Percentiles rank a stretch among this genome's conserved stretches.
These are phyloP conservation scores for Balakata baccata DNA, from an alignment of 345 rosid species.

Conservation along the genomic window DNA sequence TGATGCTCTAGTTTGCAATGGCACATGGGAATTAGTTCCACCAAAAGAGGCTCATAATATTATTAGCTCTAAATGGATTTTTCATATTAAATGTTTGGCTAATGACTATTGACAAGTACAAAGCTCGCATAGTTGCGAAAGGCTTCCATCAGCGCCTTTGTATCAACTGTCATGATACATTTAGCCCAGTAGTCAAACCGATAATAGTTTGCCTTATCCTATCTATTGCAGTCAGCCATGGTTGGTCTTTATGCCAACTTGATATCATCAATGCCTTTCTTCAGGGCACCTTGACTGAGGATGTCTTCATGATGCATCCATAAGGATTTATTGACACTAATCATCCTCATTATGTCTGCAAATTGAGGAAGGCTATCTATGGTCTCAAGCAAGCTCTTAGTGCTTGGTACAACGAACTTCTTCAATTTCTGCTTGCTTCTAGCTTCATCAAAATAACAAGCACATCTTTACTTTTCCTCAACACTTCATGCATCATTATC, in stretches of 20 bases:
- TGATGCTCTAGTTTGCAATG: neutral
- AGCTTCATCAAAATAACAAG: neutral
- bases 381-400: neutral
- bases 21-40: neutral
- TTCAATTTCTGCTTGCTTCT: neutral
- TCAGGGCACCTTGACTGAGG: neutral
- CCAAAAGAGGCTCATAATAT: neutral
- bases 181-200: neutral
- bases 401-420: neutral
- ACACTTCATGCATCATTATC: neutral
- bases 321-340: neutral
- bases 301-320: neutral
- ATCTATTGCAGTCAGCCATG: neutral
- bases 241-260: neutral
- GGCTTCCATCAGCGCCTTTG: neutral
- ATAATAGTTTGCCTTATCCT: neutral
- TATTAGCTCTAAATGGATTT: neutral
- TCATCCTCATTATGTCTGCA: neutral
- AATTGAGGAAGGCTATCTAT: neutral
- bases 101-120: slow-evolving; percentile 3
- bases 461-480: neutral
- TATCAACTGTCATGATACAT: neutral
- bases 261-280: neutral
- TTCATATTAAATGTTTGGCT: neutral
- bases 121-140: neutral